Evolutionary conservation across 306 rosid species (phyloP), one percentile per base, ranked within the genome.

Genomic region (Acacia acuminata): DNA sequence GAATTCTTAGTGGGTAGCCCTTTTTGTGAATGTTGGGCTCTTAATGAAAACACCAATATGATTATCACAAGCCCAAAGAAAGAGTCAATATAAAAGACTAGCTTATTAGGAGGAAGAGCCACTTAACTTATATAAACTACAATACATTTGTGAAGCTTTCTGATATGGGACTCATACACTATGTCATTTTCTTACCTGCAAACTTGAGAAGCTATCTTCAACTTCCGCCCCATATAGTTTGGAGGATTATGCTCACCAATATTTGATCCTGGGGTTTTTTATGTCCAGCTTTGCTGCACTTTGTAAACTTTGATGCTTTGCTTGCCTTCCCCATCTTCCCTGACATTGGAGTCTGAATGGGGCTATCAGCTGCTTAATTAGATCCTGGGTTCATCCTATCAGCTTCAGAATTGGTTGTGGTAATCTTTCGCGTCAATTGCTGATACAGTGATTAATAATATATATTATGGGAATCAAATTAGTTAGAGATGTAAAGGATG

Each of bases 371-470:
- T 77, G 84, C 88, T 30, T 90, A 91, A 77, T 89, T 81, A 77
- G 85, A 73, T 75, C 86, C 87, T 81, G 91, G 84, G 87, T 83
- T 75, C 78, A 84, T 76, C 86, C 90, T 85, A 80, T 95, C 94
- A 36, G 87, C 91, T 89, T 93, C 96, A 75, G 82, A 85, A 76
- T 87, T 88, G 9, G 88, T 88, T 27, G 66, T 50, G 27, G 89
- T 90, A 85, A 85, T 92, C 91, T 92, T 95, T 90, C 96, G 78
- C 93, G 93, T 95, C 80, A 89, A 82, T 84, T 82, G 96, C 92
- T 86, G 87, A 76, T 70, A 82, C 58, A 83, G 77, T 47, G 36
- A 61, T 53, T 32, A 45, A 82, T 43, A 82, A 38, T 38, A 77
- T 71, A 34, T 74, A 60, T 72, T 77, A 16, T 61, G 65, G 55